Evolutionary conservation across 352 stramenopile species (phyloP), one percentile per base, ranked within the genome.

Genomic region (Pythium sp.): DNA sequence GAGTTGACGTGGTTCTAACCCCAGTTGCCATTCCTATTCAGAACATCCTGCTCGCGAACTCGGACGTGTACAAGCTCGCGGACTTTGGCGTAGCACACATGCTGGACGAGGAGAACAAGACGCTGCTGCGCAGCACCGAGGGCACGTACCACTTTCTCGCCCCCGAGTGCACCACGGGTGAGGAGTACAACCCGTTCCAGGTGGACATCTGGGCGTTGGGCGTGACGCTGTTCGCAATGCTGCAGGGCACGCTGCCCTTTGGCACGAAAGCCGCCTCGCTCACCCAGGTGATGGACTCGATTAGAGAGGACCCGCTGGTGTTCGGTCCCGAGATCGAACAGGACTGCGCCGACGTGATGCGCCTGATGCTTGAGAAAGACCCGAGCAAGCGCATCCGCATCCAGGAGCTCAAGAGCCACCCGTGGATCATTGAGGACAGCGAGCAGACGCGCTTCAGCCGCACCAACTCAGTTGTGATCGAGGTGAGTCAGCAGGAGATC

Each of bases 121-220:
- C 74, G 30, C 62, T 67, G 41, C 74, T 96, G 30, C 86, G 84
- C 3, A 90, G 87, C 69, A 96, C 89, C 0, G 87, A 92, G 69
- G 89, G 89, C 53, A 95, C 89, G n/a, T 95, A 95, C 62, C 84
- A 93, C 66, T 97, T 95, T 49, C 76, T 95, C 7, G 88, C 82
- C 0, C 89, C 89, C 0, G 89, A 97, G 69, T 93, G 84, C 67
- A 93, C 87, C 4, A 90, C 77, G 0, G 88, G 87, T 4, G 72
- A 93, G 1, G 78, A 82, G 43, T 95, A 90, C 71, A 84, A 91
- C 55, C 84, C 87, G 26, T 92, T 82, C 54, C 73, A 81, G 22
- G 90, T 93, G 12, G 90, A 97, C 62, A 82, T 94, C 24, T 97
- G 90, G 90, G 86, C 90, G 0, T 63, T 94, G 2, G 90, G 87